Base-by-base conservation (phyloP, 805 yeast species). In the Monosporozyma yasuniensis region DNA sequence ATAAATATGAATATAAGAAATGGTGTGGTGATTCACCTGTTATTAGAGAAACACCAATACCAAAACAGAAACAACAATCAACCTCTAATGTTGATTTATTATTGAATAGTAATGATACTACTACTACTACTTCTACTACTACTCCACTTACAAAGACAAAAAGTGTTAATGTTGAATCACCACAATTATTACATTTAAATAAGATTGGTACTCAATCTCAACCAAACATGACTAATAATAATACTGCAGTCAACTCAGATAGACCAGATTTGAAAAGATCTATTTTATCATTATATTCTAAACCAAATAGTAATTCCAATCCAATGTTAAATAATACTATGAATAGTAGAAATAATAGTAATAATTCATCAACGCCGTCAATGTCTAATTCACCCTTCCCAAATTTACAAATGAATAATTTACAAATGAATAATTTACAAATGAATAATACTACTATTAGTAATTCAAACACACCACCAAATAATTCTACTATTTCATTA, bases 211-310 rank as follows among this genome's bases (percentile, higher is more conserved):
- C 30, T 4, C 32, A 27, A 18, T 42, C 35, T 10, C 21, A 27
- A 42, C 37, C 45, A 18, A 42, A 27, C 21, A 18, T 35, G 22
- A 35, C 16, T 35, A 54, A 43, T 56, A 56, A 22, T 25, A 25
- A 25, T 25, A 23, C 18, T 25, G 4, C 27, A 25, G 14, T 18
- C 4, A 46, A 48, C 47, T 57, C 61, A 32, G 53, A 74, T 32
- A 76, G 96, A 61, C 91, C 93, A 3, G 97, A 91, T 61, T 75
- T 93, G 66, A 93, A 93, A 63, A 87, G 87, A 69, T 87, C 96
- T 1, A 93, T 93, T 52, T 70, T 93, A 52, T 88, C 97, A 22
- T 74, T 93, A 48, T 93, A 93, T 65, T 79, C 95, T 1, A 77
- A 86, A 2, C 85, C 75, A n/a, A 47, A 27, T 48, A 42, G 25